Evolutionary conservation across 805 yeast genomes (phyloP).

Genomic region (Candida xiaguanensis): DNA sequence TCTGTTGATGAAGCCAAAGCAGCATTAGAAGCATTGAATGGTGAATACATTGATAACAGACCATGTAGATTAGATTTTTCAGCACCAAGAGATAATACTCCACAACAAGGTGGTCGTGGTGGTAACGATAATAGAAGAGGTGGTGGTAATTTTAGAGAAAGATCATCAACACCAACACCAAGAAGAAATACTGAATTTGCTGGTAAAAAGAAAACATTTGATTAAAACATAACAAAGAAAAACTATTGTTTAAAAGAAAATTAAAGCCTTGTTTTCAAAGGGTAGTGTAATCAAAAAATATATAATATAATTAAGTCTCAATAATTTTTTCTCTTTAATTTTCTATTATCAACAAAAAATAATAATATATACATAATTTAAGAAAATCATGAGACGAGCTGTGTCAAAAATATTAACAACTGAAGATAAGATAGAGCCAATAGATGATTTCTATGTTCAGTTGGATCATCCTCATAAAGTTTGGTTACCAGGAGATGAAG

Average conservation of each 20-base stretch:
- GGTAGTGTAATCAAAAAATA: slow-evolving; percentile 4
- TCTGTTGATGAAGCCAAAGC: slow-evolving; percentile 85
- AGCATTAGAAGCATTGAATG: slow-evolving; percentile 84
- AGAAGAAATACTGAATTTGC: slow-evolving; percentile 67
- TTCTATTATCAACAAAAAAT: slow-evolving; percentile 5
- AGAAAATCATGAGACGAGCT: slow-evolving; percentile 43
- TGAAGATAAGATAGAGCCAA: slow-evolving; percentile 30
- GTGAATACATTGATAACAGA: slow-evolving; percentile 86
- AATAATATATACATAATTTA: too few species aligned
- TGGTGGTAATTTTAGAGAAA: slow-evolving; percentile 34
- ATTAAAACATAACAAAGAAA: slow-evolving; percentile 32
- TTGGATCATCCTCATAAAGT: slow-evolving; percentile 72
- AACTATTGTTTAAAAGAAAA: too few species aligned
- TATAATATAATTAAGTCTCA: too few species aligned
- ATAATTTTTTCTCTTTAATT: too few species aligned
- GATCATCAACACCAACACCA: slow-evolving; percentile 49
- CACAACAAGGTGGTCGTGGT: slow-evolving; percentile 19
- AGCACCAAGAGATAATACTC: slow-evolving; percentile 69
- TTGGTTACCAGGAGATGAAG: slow-evolving; percentile 78
- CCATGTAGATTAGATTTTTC: slow-evolving; percentile 93
- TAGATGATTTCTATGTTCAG: slow-evolving; percentile 64
- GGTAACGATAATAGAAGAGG: slow-evolving; percentile 28
- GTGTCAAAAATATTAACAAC: slow-evolving; percentile 41
- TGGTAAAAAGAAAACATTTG: slow-evolving; percentile 83
- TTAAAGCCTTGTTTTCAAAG: slow-evolving; percentile 4